Base-by-base conservation (phyloP, 306 rosid genomes). In the Albizia julibrissin region DNA sequence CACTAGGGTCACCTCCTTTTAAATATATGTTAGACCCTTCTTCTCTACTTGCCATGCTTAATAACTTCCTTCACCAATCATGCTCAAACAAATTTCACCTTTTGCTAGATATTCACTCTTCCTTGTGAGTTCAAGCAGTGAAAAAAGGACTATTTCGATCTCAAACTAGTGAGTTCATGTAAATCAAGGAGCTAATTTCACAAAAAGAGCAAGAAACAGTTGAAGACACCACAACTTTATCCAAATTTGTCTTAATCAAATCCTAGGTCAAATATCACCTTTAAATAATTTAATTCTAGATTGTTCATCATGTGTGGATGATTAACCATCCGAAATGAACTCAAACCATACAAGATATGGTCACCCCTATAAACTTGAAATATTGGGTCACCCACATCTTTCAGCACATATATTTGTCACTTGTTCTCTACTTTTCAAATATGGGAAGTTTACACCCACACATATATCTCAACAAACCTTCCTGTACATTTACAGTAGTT, bases 401-500 rank as follows among this genome's bases (percentile, higher is more conserved):
- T 72, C 43, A 81, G 74, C 77, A 42, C 77, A 3, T 67, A 29
- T 26, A 39, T 12, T 39, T 64, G 26, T 67, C 70, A 75, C 26
- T 65, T 64, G 40, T 64, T 67, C 34, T 79, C 49, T 79, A 73
- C 29, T 80, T 80, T 68, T 64, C 43, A 78, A 72, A 39, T 56
- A 40, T 72, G 47, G 47, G 47, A 59, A 22, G 22, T 52, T 26
- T 72, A 46, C 14, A 43, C 72, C 21, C 50, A 12, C 71, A 76
- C 39, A 49, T 22, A 50, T 50, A 1, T 26, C 77, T 26, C 77
- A 69, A 37, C 15, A 79, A 52, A 54, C 27, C 58, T 76, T 14
- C 31, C 42, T 34, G 2, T 42, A 43, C 22, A 76, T 59, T 54
- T 43, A 52, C 44, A 31, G 24, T 39, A n/a, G 22, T 52, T 67